Base-by-base conservation (phyloP, 805 yeast genomes). In the Hanseniaspora lachancei region DNA sequence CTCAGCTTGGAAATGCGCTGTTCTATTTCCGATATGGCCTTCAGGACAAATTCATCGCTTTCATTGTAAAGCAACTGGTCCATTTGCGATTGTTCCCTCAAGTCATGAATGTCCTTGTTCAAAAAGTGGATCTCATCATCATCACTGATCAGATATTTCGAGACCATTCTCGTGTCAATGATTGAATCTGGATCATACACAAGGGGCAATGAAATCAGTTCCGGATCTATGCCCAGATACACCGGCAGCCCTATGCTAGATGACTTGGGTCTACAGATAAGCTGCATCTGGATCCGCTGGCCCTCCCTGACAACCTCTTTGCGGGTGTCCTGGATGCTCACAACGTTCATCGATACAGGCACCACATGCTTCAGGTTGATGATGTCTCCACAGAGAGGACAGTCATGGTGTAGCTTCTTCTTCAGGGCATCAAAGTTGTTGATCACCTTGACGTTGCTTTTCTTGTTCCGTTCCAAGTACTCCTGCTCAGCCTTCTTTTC, bases 331-430 rank as follows among this genome's bases (percentile, higher is more conserved):
- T 75, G 67, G 48, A 64, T 64, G 49, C 76, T 73, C 47, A 78
- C 62, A 18, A 34, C 18, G 16, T 21, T 35, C 18, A 53, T 34
- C 10, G 40, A 27, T 0, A 86, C 96, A 0, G 95, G 89, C 55
- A 82, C 76, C 10, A 82, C 72, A 52, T 79, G 81, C 20, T 39
- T 49, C 42, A 50, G n/a, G 27, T 76, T 74, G 12, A 84, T 73
- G 42, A 70, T 68, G 48, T 80, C 79, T 4, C 81, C 74, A 68
- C 97, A 89, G 27, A 89, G 68, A 0, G 97, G 97, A 66, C 97
- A 89, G 47, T 80, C 86, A 53, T 79, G 80, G 57, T 76, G 74
- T 62, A 76, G 79, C 69, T 77, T 62, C 60, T 71, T 58, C 44
- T 40, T 50, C 20, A 49, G 18, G 13, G 40, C 48, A 32, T 39